These are phyloP conservation scores for Boletus sp. DNA, from an alignment of 1,284 basidiomycete genomes.

Conservation along the genomic window DNA sequence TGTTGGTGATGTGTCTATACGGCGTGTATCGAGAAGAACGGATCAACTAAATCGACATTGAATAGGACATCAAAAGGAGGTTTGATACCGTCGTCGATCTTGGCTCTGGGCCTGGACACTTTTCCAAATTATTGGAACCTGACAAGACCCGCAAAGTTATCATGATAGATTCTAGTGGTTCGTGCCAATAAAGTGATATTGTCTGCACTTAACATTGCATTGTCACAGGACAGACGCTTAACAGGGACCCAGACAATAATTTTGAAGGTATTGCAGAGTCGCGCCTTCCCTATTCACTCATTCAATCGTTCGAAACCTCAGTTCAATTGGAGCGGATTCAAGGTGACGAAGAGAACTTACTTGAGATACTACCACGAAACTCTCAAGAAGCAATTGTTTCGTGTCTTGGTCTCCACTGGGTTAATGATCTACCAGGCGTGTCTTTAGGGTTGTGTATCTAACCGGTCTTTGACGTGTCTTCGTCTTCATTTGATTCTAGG, in stretches of 20 bases:
- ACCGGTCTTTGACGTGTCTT: neutral
- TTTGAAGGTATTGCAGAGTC: constrained; percentile 59
- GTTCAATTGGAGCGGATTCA: constrained; percentile 70
- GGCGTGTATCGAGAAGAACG: neutral
- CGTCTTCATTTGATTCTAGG: constrained; percentile 38
- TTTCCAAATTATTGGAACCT: constrained; percentile 79
- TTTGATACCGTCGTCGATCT: constrained; percentile 84
- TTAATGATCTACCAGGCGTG: constrained; percentile 92
- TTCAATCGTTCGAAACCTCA: constrained; percentile 30
- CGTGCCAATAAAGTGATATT: constrained; percentile 18
- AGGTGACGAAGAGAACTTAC: constrained; percentile 75
- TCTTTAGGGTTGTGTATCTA: constrained; percentile 13
- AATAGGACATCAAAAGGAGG: constrained; percentile 85
- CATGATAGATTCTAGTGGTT: constrained; percentile 89
- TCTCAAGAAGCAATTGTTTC: constrained; percentile 92
- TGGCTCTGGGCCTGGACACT: constrained; percentile 92
- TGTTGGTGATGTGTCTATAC: constrained; percentile 51
- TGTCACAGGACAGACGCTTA: constrained; percentile 53
- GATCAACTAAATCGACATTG: constrained; percentile 6
- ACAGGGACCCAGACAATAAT: constrained; percentile 69
- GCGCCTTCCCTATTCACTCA: constrained; percentile 3
- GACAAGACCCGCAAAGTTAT: constrained; percentile 71
- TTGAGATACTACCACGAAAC: constrained; percentile 59
- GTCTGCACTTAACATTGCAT: constrained; percentile 3
- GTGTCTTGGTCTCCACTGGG: constrained; percentile 92